Conservation (phyloP, 2,329 filamentous ascomycete species). For the Botrytis cinerea region DNA sequence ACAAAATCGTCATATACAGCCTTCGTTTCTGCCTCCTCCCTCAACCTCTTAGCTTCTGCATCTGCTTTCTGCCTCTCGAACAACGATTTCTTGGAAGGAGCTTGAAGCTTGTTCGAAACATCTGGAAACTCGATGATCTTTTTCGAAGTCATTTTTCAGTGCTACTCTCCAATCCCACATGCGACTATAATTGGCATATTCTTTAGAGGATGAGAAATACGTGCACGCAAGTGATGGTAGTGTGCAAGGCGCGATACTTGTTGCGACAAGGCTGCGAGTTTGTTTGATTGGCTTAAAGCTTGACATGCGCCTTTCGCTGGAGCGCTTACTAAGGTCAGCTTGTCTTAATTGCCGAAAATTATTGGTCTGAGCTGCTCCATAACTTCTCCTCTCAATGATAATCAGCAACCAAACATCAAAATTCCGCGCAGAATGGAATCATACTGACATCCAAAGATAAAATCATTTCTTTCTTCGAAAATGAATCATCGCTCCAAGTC, state of each 20-base stretch:
- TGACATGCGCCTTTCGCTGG: background rate
- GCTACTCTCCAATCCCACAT: constrained; percentile 3
- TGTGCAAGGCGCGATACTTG: background rate
- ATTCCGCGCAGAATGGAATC: background rate
- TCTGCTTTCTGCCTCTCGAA: constrained; percentile 90
- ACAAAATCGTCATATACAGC: constrained; percentile 87
- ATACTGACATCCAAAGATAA: no score
- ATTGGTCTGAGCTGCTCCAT: background rate
- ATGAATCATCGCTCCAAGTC: background rate
- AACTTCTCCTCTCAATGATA: background rate
- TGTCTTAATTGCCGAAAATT: constrained; percentile 5
- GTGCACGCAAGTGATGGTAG: background rate
- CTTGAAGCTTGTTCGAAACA: constrained; percentile 74
- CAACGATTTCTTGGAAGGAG: constrained; percentile 78
- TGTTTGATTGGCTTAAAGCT: constrained; percentile 12
- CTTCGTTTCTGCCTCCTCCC: constrained; percentile 84
- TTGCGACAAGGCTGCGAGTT: constrained; percentile 13
- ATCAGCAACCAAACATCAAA: background rate
- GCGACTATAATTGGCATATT: background rate
- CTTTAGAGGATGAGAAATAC: background rate
- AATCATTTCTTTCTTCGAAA: background rate
- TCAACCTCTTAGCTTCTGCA: constrained; percentile 80
- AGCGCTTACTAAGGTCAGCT: constrained; percentile 9
- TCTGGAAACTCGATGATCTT: constrained; percentile 60
- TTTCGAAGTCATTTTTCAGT: constrained; percentile 29